phyloP scores from a whole-genome alignment of 805 yeast genomes.

The Saturnispora sanitii region DNA sequence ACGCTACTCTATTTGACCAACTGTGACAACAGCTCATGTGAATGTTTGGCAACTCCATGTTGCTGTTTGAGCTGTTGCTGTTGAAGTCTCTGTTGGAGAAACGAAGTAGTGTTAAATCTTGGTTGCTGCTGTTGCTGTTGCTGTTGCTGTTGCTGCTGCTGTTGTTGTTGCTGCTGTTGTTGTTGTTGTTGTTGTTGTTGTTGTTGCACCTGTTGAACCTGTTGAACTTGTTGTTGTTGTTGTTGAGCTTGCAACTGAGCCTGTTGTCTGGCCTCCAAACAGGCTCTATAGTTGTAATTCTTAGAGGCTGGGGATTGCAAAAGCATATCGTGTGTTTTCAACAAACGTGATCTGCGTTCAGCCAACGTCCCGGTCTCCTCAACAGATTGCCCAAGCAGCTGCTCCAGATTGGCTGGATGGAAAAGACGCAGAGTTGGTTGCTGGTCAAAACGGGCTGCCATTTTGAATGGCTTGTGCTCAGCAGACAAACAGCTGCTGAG shows the following conservation, averaged over 20 bases:
- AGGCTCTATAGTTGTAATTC: conserved; percentile 21
- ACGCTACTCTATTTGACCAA: conserved; percentile 3
- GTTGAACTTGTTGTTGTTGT: conserved; percentile 10
- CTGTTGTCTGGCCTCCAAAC: conserved; percentile 7
- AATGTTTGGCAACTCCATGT: background rate
- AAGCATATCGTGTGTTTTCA: conserved; percentile 23
- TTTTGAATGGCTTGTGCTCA: too few relatives aligned
- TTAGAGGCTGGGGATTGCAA: conserved; percentile 26
- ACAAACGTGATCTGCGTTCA: conserved; percentile 18
- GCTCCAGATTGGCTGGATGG: conserved; percentile 8
- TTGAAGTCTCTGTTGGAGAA: conserved; percentile 8
- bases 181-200: conserved; percentile 15
- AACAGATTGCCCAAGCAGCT: too few relatives aligned
- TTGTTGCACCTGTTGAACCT: conserved; percentile 7
- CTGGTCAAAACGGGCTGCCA: background rate
- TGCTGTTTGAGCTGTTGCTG: conserved; percentile 8
- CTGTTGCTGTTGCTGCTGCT: conserved; percentile 14
- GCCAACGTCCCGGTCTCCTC: too few relatives aligned
- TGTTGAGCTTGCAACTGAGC: conserved; percentile 19
- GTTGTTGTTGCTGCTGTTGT: conserved; percentile 25
- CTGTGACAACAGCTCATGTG: conserved; percentile 7
- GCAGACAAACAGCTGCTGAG: background rate
- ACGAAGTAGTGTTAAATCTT: conserved; percentile 6
- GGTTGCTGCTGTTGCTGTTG: background rate
- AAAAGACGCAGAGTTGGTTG: background rate